Evolutionary conservation across 768 basidiomycete genomes (phyloP).

Genomic region (Tylopilus vinaceipallidus): DNA sequence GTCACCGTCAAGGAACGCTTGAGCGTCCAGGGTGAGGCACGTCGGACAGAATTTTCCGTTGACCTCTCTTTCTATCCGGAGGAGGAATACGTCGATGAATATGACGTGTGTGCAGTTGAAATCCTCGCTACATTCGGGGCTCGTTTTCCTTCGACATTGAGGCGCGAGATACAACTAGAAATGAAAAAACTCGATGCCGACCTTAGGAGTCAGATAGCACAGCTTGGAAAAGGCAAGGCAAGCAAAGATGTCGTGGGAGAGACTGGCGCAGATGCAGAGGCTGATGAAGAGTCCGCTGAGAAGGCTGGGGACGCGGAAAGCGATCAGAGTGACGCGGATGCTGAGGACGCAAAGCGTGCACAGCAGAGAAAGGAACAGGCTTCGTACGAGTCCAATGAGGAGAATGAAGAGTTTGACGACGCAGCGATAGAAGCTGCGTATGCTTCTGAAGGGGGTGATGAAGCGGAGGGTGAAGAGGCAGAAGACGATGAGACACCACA

Average conservation of each 20-base stretch:
- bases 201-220: slow-evolving; percentile 71
- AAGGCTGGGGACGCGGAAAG: slow-evolving; percentile 63
- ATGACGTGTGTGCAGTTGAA: slow-evolving; percentile 70
- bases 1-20: slow-evolving; percentile 81
- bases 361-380: slow-evolving; percentile 70
- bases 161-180: slow-evolving; percentile 83
- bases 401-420: slow-evolving; percentile 47
- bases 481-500: slow-evolving; percentile 18
- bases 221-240: slow-evolving; percentile 78
- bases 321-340: slow-evolving; percentile 81
- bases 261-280: slow-evolving; percentile 51
- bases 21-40: slow-evolving; percentile 59
- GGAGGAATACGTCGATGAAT: slow-evolving; percentile 80
- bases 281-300: slow-evolving; percentile 43
- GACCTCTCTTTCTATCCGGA: slow-evolving; percentile 82
- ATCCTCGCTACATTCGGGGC: slow-evolving; percentile 69
- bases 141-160: slow-evolving; percentile 77
- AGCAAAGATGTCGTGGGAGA: slow-evolving; percentile 41
- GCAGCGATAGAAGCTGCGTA: slow-evolving; percentile 63
- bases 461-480: slow-evolving; percentile 31
- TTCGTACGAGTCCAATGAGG: slow-evolving; percentile 65
- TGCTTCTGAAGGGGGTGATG: slow-evolving; percentile 47
- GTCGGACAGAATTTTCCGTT: slow-evolving; percentile 79
- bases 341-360: slow-evolving; percentile 71
- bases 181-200: slow-evolving; percentile 83